phyloP scores from a whole-genome alignment of 768 basidiomycete genomes.

The Collybiopsis confluens region DNA sequence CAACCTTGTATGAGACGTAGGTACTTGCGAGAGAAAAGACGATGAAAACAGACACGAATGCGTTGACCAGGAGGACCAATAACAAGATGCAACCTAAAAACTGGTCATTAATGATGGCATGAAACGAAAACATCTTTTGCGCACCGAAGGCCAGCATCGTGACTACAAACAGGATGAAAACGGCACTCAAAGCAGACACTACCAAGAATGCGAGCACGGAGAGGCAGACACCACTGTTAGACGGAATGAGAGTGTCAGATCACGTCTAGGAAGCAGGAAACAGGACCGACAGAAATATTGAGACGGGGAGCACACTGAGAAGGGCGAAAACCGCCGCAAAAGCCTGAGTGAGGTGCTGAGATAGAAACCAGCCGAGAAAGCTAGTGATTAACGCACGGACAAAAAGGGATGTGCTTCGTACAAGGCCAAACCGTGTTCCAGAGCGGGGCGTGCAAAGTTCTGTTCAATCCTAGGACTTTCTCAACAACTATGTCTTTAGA shows the following conservation, averaged over 20 bases:
- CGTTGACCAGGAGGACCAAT: constrained; percentile 19
- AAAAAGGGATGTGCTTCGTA: neutral
- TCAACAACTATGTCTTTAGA: neutral
- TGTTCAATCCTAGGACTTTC: neutral
- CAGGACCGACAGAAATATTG: constrained; percentile 25
- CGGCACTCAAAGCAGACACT: constrained; percentile 18
- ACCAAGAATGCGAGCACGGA: constrained; percentile 18
- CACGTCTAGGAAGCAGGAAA: neutral
- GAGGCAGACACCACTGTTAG: constrained; percentile 26
- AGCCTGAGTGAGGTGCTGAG: constrained; percentile 13
- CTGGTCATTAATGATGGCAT: neutral
- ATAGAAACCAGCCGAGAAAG: no score
- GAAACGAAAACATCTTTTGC: neutral
- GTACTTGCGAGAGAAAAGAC: constrained; percentile 16
- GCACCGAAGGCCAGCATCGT: constrained; percentile 21
- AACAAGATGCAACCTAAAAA: constrained; percentile 16
- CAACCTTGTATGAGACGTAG: constrained; percentile 23
- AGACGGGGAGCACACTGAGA: constrained; percentile 22
- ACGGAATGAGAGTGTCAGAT: neutral
- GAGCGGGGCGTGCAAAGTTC: neutral
- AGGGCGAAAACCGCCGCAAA: constrained; percentile 23
- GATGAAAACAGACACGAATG: constrained; percentile 22
- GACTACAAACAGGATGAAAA: constrained; percentile 14
- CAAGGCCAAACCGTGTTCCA: neutral
- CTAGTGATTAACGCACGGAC: neutral